Evolutionary conservation across 1,284 basidiomycete species (phyloP), one percentile per base, ranked within the genome.

Genomic region (Cryptococcus sp.): DNA sequence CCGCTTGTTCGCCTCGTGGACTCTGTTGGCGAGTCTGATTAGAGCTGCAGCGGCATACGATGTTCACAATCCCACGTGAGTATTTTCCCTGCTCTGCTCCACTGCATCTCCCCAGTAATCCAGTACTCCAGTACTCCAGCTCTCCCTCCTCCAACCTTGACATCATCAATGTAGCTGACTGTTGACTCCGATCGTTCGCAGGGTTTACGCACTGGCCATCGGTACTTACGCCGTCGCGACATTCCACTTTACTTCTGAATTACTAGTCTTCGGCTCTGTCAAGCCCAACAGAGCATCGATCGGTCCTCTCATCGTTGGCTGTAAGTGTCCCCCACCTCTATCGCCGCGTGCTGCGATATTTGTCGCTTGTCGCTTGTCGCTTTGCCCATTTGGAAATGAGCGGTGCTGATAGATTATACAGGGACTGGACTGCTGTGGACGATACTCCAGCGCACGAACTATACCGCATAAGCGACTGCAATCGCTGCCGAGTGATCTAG

Each of bases 141-240:
- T 25, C 25, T 25, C 6, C 25, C 25, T 25, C 25, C 3, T 25
- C 3, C 6, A 3, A 25, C 6, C 25, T 25, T 25, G 25, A 25
- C 25, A 25, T 25, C 25, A 25, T 35, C 13, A 13, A 35, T 5
- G 10, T 31, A 8, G 7, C 31, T 35, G 31, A 35, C 31, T 35
- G 4, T 2, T 35, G 5, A 13, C 10, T 35, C 31, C 13, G 8
- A 10, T 8, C 31, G 31, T 4, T 8, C 31, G 8, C 67, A 95
- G 93, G n/a, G 79, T 92, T 23, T 99, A 97, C 80, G 87, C 95
- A 75, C 87, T 98, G 77, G 85, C 91, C 17, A 80, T 95, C 62
- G 83, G 89, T 73, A 89, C 90, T 39, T 98, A 94, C 79, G 84
- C 91, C 61, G 86, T 97, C 68, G 94, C 93, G 0, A 89, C 94